Evolutionary conservation across 2,329 filamentous ascomycete genomes (phyloP).

Genomic region (Tolypocladium ophioglossoides): DNA sequence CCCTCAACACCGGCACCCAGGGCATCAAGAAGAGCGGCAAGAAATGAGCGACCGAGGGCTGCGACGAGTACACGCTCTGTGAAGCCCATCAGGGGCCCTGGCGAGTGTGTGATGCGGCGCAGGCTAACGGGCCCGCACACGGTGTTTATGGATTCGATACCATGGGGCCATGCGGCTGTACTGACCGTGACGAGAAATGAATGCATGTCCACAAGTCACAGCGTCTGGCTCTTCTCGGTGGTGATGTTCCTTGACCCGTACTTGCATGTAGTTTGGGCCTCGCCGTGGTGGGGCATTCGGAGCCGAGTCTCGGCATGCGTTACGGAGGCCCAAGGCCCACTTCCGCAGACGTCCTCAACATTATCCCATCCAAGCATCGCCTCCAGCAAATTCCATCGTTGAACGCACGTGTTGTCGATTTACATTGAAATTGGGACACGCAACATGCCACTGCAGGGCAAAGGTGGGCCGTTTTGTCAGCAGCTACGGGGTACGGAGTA

Average conservation of each 20-base stretch:
- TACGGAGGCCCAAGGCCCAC: not conserved
- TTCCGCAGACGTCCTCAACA: not conserved
- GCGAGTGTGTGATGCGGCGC: not conserved
- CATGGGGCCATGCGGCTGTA: not conserved
- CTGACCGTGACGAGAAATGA: not conserved
- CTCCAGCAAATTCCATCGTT: not conserved
- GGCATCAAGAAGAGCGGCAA: conserved; percentile 98
- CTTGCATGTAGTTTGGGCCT: too few species aligned
- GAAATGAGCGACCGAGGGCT: conserved; percentile 50
- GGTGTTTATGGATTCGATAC: not conserved
- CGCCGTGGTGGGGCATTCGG: not conserved
- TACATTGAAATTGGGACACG: too few species aligned
- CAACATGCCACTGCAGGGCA: not conserved
- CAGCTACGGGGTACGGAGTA: not conserved
- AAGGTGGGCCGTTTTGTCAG: not conserved
- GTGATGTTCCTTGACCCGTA: not conserved
- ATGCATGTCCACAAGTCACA: not conserved
- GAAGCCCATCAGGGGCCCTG: not conserved
- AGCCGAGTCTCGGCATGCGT: not conserved
- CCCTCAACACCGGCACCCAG: conserved; percentile 71
- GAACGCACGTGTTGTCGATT: not conserved
- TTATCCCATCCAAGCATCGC: not conserved
- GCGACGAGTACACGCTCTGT: not conserved
- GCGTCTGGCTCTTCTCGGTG: not conserved
- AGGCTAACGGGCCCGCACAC: not conserved